Percentiles rank a stretch among this genome's conserved stretches.
Conservation (phyloP, 2,329 filamentous ascomycete genomes). For the Byssochlamys sp. region DNA sequence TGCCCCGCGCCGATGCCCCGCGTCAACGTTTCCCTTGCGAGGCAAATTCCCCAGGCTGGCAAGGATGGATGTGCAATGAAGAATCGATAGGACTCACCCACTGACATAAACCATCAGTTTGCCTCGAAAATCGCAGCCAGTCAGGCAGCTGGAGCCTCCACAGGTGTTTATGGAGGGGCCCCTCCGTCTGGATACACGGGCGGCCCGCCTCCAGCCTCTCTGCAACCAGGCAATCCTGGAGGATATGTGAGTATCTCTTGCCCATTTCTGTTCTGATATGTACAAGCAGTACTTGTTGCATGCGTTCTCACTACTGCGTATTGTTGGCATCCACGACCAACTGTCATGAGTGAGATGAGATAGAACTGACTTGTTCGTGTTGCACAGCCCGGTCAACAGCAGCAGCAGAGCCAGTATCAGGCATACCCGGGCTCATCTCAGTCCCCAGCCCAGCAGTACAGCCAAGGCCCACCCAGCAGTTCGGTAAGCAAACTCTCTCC, state of each 20-base stretch:
- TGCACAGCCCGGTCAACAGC: slow-evolving; percentile 2
- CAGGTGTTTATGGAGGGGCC: slow-evolving; percentile 23
- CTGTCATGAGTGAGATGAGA: background rate
- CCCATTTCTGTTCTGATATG: background rate
- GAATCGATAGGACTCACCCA: background rate
- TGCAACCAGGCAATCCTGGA: slow-evolving; percentile 26
- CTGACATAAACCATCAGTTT: slow-evolving; percentile 17
- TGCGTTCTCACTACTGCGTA: background rate
- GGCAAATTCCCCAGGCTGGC: background rate
- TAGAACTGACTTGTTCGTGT: slow-evolving; percentile 11
- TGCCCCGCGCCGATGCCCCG: background rate
- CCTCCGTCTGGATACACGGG: slow-evolving; percentile 30
- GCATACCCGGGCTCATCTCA: slow-evolving; percentile 40
- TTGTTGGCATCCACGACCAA: background rate
- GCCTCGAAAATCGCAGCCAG: slow-evolving; percentile 31
- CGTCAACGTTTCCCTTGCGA: background rate
- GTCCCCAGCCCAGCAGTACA: slow-evolving; percentile 13
- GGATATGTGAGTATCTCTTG: slow-evolving; percentile 44
- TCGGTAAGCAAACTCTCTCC: slow-evolving; percentile 24
- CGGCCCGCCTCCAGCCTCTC: slow-evolving; percentile 19
- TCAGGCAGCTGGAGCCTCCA: slow-evolving; percentile 18
- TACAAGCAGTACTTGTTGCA: background rate
- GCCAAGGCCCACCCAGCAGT: slow-evolving; percentile 13
- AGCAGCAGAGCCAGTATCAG: slow-evolving; percentile 43
- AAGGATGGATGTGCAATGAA: background rate